Conservation (phyloP, 345 rosid species). For the Eucalyptus curtisii region DNA sequence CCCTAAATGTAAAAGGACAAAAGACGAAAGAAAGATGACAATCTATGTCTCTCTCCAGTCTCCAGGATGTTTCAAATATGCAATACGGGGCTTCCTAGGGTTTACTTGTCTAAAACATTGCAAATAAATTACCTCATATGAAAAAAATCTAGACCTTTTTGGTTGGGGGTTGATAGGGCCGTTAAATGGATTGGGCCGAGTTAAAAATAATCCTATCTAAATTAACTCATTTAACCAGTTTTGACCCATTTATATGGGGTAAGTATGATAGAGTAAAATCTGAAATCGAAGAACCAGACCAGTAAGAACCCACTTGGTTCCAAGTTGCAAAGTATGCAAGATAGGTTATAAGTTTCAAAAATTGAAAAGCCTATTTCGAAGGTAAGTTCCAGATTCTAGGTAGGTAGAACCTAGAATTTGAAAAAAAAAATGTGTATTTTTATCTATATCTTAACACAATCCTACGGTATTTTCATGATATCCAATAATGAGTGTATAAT, state of each 20-base stretch:
- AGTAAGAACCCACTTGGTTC: no score
- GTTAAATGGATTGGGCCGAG: no score
- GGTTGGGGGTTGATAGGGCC: not conserved
- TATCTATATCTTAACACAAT: no score
- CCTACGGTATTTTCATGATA: no score
- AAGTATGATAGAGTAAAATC: no score
- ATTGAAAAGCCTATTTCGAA: accelerated
- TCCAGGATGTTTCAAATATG: not conserved
- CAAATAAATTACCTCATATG: not conserved
- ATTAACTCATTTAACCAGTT: not conserved
- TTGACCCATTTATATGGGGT: not conserved
- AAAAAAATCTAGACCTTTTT: not conserved
- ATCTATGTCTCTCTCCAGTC: not conserved
- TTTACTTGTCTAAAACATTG: not conserved
- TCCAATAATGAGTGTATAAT: no score
- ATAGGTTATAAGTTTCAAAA: no score
- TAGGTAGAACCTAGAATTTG: no score
- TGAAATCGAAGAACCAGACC: no score
- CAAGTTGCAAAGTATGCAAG: no score
- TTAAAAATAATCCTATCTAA: not conserved
- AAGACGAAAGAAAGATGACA: not conserved
- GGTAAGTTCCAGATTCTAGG: no score
- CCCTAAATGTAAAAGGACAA: not conserved
- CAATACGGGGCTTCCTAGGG: not conserved
- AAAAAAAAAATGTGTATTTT: no score